Conservation (phyloP, 306 rosid genomes). For the Rosa chinensis region DNA sequence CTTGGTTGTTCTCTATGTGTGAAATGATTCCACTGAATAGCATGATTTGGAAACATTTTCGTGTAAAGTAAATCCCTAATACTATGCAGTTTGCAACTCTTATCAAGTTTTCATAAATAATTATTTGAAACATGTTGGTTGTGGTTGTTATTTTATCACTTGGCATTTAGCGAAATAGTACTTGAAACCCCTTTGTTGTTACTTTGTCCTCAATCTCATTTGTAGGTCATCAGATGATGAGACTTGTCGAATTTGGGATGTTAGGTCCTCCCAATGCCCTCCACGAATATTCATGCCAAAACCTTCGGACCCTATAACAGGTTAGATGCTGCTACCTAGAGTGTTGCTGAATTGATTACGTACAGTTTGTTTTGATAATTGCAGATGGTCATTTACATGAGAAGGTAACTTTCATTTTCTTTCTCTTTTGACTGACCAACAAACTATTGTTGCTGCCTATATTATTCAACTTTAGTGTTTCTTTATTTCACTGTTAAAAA, state of each 20-base stretch:
- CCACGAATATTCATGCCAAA: slow-evolving; percentile 70
- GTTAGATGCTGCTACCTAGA: slow-evolving; percentile 48
- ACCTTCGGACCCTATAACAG: slow-evolving; percentile 58
- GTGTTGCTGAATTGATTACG: slow-evolving; percentile 22
- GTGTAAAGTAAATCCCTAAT: not conserved
- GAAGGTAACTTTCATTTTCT: slow-evolving; percentile 45
- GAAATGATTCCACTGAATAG: slow-evolving; percentile 16
- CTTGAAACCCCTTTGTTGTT: not conserved
- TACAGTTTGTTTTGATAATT: slow-evolving; percentile 81
- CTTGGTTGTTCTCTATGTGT: not conserved
- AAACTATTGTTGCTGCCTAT: not conserved
- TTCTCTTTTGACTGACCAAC: not conserved
- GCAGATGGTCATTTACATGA: slow-evolving; percentile 82
- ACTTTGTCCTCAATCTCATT: slow-evolving; percentile 18
- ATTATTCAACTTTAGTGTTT: not conserved
- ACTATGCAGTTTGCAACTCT: not conserved
- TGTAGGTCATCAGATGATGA: slow-evolving; percentile 90
- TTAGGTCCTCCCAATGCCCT: slow-evolving; percentile 62
- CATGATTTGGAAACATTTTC: slow-evolving; percentile 5
- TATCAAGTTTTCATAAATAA: slow-evolving; percentile 11
- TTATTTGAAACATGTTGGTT: slow-evolving; percentile 11
- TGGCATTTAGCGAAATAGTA: not conserved
- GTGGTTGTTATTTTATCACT: slow-evolving; percentile 1
- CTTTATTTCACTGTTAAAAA: not conserved
- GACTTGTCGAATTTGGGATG: slow-evolving; percentile 94